phyloP scores from a whole-genome alignment of 495 filamentous ascomycete species.

The Oidiodendron maius region DNA sequence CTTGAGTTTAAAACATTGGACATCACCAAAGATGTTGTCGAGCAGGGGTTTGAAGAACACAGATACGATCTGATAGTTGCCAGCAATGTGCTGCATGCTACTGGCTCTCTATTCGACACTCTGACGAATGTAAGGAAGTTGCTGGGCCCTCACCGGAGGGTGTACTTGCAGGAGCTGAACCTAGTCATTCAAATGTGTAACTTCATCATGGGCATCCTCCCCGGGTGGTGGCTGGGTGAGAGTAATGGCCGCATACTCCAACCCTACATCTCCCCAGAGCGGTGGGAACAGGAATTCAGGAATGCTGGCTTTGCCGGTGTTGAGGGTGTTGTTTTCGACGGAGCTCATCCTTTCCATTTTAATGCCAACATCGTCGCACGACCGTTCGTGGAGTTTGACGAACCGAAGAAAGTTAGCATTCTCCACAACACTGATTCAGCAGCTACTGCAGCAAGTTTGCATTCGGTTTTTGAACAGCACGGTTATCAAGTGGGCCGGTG shows the following conservation, averaged over 20 bases:
- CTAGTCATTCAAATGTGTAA: constrained; percentile 14
- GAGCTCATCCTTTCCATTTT: constrained; percentile 14
- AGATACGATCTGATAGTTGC: constrained; percentile 47
- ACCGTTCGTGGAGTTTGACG: background rate
- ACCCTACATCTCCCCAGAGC: constrained; percentile 21
- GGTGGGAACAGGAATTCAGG: constrained; percentile 7
- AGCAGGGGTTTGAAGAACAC: constrained; percentile 39
- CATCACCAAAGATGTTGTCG: constrained; percentile 36
- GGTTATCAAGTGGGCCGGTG: constrained; percentile 13
- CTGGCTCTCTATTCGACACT: constrained; percentile 54
- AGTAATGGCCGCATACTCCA: constrained; percentile 20
- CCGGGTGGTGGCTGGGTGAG: constrained; percentile 47
- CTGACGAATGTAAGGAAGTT: constrained; percentile 34
- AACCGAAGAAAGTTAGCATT: background rate
- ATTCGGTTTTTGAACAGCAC: background rate
- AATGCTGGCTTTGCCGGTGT: constrained; percentile 3
- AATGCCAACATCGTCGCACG: constrained; percentile 17
- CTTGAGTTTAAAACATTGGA: constrained; percentile 30
- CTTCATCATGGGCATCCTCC: constrained; percentile 26
- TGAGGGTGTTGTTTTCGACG: constrained; percentile 9
- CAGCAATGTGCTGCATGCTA: constrained; percentile 42
- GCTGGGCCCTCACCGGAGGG: constrained; percentile 22
- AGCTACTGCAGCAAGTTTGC: background rate
- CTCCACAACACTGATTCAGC: background rate
- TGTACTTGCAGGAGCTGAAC: constrained; percentile 36